Evolutionary conservation across 345 rosid species (phyloP).

Genomic region (Camelina hispida): DNA sequence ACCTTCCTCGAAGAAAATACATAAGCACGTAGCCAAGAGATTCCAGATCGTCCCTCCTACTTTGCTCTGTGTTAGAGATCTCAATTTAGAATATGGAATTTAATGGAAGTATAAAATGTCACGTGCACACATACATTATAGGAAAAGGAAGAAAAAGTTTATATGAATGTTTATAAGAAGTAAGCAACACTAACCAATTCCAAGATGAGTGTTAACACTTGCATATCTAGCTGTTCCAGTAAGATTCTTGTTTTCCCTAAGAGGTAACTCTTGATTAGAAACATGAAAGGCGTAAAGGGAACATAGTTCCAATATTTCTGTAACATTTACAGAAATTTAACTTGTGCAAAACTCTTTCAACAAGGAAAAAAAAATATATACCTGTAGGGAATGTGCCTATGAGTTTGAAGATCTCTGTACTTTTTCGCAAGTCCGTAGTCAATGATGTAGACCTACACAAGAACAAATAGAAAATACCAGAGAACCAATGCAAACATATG

Average conservation of each 20-base stretch:
- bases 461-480: constrained; percentile 21
- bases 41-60: constrained; percentile 99
- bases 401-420: constrained; percentile 51
- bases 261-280: constrained; percentile 33
- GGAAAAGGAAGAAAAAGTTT: neutral
- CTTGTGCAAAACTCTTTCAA: neutral
- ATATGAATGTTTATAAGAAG: neutral
- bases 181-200: constrained; percentile 71
- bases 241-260: constrained; percentile 95
- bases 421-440: constrained; percentile 77
- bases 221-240: constrained; percentile 98
- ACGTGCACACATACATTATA: constrained; percentile 4
- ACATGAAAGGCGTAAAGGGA: constrained; percentile 5
- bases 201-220: constrained; percentile 97
- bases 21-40: constrained; percentile 98
- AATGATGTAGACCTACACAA: constrained; percentile 69
- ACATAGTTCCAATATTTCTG: neutral
- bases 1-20: constrained; percentile 99
- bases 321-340: neutral
- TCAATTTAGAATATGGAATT: constrained; percentile 17
- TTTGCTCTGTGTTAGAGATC: constrained; percentile 67
- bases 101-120: neutral
- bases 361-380: constrained; percentile 2
- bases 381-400: constrained; percentile 50
- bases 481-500: constrained; percentile 12